Percentiles rank a stretch among this genome's conserved stretches.
Evolutionary conservation across 148 eudicot species (phyloP).

Genomic region (Mesembryanthemum crystallinum): DNA sequence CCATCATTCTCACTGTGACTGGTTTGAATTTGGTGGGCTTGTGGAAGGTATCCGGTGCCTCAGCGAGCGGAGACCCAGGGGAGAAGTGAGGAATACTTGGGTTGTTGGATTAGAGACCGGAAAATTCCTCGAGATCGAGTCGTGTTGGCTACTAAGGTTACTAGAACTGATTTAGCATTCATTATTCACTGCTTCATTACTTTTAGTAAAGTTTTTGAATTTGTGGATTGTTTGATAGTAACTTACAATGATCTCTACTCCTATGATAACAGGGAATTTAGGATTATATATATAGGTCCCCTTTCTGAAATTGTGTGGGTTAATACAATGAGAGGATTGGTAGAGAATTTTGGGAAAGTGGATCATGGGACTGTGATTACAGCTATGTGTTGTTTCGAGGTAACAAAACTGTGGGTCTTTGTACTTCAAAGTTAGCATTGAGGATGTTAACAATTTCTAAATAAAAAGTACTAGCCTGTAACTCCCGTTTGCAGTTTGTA

Average conservation of each 20-base stretch:
- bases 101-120: constrained; percentile 69
- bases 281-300: background rate
- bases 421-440: background rate
- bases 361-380: background rate
- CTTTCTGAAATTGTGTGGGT: background rate
- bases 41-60: constrained; percentile 84
- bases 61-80: constrained; percentile 82
- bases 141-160: constrained; percentile 76
- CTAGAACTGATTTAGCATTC: background rate
- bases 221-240: background rate
- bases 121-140: constrained; percentile 56
- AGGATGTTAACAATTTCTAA: background rate
- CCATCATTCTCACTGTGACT: background rate
- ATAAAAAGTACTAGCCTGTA: background rate
- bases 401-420: background rate
- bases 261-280: background rate
- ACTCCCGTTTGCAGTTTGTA: background rate
- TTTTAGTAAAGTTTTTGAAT: background rate
- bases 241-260: background rate
- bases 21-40: background rate
- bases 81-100: constrained; percentile 79
- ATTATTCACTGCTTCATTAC: background rate
- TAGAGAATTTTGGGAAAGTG: background rate
- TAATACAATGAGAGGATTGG: background rate
- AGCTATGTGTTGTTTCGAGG: background rate